These are phyloP conservation scores for Penicillium ochrochloron DNA, from an alignment of 495 filamentous ascomycete genomes.

Conservation along the genomic window DNA sequence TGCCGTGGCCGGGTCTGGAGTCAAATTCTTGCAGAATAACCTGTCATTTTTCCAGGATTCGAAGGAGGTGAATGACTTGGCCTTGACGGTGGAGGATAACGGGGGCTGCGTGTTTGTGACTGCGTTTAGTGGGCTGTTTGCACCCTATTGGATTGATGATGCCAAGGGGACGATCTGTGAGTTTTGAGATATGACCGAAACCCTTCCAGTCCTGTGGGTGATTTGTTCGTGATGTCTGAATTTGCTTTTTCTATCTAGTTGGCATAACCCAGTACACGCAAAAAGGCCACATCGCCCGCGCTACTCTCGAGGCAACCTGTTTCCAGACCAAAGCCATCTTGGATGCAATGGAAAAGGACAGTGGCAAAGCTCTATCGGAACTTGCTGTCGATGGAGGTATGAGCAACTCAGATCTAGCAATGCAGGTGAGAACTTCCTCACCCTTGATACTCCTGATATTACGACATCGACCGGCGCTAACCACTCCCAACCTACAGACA, in stretches of 20 bases:
- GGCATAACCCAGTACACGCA: conserved; percentile 92
- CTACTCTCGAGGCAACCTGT: conserved; percentile 92
- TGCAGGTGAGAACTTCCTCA: conserved; percentile 63
- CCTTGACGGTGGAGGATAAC: conserved; percentile 79
- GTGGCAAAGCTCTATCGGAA: conserved; percentile 73
- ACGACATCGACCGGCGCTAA: not conserved
- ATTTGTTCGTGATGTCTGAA: conserved; percentile 14
- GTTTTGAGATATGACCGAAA: conserved; percentile 26
- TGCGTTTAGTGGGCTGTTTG: conserved; percentile 93
- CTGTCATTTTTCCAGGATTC: conserved; percentile 77
- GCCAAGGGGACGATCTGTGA: conserved; percentile 88
- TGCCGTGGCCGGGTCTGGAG: conserved; percentile 87
- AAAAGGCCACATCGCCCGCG: conserved; percentile 89
- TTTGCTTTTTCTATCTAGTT: conserved; percentile 45
- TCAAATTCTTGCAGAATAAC: conserved; percentile 91
- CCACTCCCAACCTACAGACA: conserved; percentile 28
- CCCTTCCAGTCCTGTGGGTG: not conserved
- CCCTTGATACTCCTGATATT: not conserved
- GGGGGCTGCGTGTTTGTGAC: conserved; percentile 95
- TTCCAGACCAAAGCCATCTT: conserved; percentile 95
- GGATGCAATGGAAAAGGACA: conserved; percentile 93
- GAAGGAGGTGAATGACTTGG: conserved; percentile 78
- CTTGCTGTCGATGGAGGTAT: conserved; percentile 94
- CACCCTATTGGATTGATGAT: conserved; percentile 97
- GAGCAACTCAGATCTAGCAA: conserved; percentile 89